Evolutionary conservation across 2,329 filamentous ascomycete genomes (phyloP).

Genomic region (Pyrenochaeta sp.): DNA sequence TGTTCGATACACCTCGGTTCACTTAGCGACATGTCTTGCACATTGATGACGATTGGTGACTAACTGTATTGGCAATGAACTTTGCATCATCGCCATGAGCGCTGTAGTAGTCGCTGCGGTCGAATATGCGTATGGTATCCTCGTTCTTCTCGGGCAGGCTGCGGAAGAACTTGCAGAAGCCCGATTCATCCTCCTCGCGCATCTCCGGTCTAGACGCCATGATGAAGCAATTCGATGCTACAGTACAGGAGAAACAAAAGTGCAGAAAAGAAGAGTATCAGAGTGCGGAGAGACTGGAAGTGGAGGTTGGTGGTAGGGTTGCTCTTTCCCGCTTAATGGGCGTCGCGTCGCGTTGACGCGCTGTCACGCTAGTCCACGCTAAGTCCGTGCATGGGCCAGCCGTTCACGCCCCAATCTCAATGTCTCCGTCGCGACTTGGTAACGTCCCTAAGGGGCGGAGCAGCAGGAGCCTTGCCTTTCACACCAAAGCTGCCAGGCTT

Average conservation of each 20-base stretch:
- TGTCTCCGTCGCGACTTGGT: too few relatives aligned
- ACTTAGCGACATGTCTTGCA: not conserved
- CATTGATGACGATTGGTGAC: constrained; percentile 21
- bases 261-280: not conserved
- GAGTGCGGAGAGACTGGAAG: not conserved
- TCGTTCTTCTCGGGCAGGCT: constrained; percentile 75
- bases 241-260: not conserved
- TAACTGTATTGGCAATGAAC: constrained; percentile 80
- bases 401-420: not conserved
- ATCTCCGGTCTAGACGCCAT: constrained; percentile 67
- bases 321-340: not conserved
- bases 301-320: not conserved
- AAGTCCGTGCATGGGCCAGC: not conserved
- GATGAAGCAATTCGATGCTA: constrained; percentile 5
- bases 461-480: not conserved
- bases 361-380: constrained; percentile 1
- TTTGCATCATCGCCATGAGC: constrained; percentile 87
- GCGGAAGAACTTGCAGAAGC: constrained; percentile 97
- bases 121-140: constrained; percentile 88
- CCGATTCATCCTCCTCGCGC: constrained; percentile 90
- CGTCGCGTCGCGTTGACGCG: constrained; percentile 2
- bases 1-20: constrained; percentile 85
- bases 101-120: constrained; percentile 94
- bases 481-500: not conserved
- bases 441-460: not conserved